A percentile compares a stretch with the other conserved stretches of the same genome.
Evolutionary conservation across 2,329 filamentous ascomycete species (phyloP).

Genomic region (Albifimbria verrucaria): DNA sequence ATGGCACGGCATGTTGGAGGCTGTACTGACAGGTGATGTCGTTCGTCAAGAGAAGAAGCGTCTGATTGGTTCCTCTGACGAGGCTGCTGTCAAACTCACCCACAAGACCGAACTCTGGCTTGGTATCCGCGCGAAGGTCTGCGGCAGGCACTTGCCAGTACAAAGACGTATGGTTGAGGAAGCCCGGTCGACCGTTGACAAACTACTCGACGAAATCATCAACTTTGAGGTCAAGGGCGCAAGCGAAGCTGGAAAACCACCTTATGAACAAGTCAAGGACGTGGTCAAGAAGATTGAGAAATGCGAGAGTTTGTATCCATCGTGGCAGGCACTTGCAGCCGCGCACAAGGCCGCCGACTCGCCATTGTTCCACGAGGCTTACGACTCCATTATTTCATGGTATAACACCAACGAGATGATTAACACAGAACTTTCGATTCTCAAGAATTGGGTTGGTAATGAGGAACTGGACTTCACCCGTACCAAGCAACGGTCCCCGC

Average conservation of each 20-base stretch:
- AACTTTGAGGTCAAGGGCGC: constrained; percentile 93
- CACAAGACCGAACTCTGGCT: constrained; percentile 83
- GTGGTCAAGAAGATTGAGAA: constrained; percentile 88
- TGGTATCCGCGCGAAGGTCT: constrained; percentile 78
- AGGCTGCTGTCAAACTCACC: constrained; percentile 57
- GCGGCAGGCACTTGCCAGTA: constrained; percentile 77
- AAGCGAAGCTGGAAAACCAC: constrained; percentile 83
- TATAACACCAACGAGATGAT: constrained; percentile 96
- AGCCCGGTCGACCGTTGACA: constrained; percentile 68
- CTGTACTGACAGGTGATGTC: constrained; percentile 92
- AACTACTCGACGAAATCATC: constrained; percentile 80
- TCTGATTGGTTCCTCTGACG: constrained; percentile 72
- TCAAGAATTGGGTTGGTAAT: constrained; percentile 97
- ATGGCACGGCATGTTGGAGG: constrained; percentile 97
- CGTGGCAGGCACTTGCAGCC: constrained; percentile 67
- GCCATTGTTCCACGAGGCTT: constrained; percentile 73
- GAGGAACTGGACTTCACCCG: constrained; percentile 88
- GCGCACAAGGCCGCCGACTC: constrained; percentile 77
- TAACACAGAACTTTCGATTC: constrained; percentile 85
- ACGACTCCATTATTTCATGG: constrained; percentile 89
- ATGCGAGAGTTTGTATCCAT: constrained; percentile 82
- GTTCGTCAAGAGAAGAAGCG: constrained; percentile 98
- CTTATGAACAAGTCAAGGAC: constrained; percentile 84
- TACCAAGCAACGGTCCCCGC: constrained; percentile 64
- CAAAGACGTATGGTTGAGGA: constrained; percentile 89